phyloP scores from a whole-genome alignment of 148 eudicot species.

The Bassia scoparia region DNA sequence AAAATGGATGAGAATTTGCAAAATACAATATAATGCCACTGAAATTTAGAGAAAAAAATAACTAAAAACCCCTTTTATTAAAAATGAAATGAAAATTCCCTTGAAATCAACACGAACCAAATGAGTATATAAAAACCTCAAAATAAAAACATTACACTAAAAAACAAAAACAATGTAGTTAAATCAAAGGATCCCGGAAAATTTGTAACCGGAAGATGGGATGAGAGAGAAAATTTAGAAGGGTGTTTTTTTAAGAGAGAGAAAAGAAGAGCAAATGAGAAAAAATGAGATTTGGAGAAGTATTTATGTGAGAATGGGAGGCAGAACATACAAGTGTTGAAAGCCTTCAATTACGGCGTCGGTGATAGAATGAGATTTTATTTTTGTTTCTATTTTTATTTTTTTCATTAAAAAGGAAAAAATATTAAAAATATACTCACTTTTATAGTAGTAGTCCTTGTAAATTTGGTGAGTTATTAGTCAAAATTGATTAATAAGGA shows the following conservation, averaged over 20 bases:
- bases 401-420: neutral
- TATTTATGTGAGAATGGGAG: conserved; percentile 14
- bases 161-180: conserved; percentile 3
- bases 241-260: neutral
- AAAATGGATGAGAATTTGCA: neutral
- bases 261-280: neutral
- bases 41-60: neutral
- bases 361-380: conserved; percentile 19
- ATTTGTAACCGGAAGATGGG: conserved; percentile 20
- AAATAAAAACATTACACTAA: neutral
- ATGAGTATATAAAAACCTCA: neutral
- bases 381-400: too few relatives aligned
- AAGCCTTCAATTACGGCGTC: conserved; percentile 36
- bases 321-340: neutral
- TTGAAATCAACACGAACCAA: neutral
- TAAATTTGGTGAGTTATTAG: too few relatives aligned
- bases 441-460: too few relatives aligned
- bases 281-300: neutral
- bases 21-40: neutral
- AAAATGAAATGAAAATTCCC: neutral
- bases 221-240: conserved; percentile 10
- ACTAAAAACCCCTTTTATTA: too few relatives aligned
- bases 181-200: conserved; percentile 24
- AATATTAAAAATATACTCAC: too few relatives aligned
- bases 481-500: too few relatives aligned